Evolutionary conservation across 2,329 filamentous ascomycete species (phyloP).

Genomic region (Microdochium bolleyi): DNA sequence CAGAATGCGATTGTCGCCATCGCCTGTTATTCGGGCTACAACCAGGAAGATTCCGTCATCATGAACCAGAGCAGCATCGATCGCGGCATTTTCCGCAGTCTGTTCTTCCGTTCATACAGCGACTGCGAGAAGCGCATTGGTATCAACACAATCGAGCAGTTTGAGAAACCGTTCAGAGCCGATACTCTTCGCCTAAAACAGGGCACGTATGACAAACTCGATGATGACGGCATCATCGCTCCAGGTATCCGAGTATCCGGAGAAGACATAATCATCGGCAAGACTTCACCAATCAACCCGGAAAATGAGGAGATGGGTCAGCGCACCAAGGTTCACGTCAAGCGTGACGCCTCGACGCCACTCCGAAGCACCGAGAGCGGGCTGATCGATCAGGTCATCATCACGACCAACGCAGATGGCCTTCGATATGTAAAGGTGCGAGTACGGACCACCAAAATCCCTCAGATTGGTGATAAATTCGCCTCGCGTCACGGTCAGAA

Average conservation of each 20-base stretch:
- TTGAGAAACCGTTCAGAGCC: conserved; percentile 86
- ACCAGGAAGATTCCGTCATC: conserved; percentile 99
- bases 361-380: conserved; percentile 93
- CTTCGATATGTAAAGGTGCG: conserved; percentile 95
- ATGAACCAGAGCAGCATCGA: conserved; percentile 99
- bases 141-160: conserved; percentile 84
- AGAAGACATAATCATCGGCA: conserved; percentile 98
- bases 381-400: conserved; percentile 86
- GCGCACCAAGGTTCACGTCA: conserved; percentile 80
- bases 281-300: conserved; percentile 88
- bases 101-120: conserved; percentile 97
- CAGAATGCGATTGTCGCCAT: conserved; percentile 99
- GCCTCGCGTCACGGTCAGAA: conserved; percentile 98
- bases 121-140: conserved; percentile 96
- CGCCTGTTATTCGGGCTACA: conserved; percentile 95
- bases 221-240: conserved; percentile 90
- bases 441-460: conserved; percentile 94
- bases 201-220: conserved; percentile 94
- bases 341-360: conserved; percentile 92
- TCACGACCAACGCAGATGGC: conserved; percentile 92
- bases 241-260: conserved; percentile 92
- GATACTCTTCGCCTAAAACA: conserved; percentile 91
- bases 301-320: conserved; percentile 93
- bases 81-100: conserved; percentile 89
- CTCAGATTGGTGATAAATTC: conserved; percentile 98